Percentiles rank a stretch among this genome's conserved stretches.
These are phyloP conservation scores for Pseudocercospora musae DNA, from an alignment of 2,329 filamentous ascomycete genomes.

Conservation along the genomic window DNA sequence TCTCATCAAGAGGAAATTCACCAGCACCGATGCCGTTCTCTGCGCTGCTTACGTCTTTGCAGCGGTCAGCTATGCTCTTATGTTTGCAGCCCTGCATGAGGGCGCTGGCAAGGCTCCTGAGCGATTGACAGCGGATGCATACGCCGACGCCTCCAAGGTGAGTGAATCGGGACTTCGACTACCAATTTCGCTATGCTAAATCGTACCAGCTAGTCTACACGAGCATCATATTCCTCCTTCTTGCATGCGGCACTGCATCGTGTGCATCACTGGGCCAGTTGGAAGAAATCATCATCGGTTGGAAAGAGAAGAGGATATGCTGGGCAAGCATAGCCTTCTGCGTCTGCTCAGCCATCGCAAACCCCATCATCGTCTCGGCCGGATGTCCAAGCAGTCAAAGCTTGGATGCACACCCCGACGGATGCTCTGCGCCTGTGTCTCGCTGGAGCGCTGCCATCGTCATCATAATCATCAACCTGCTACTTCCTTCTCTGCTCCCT, in stretches of 20 bases:
- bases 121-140: not conserved
- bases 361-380: not conserved
- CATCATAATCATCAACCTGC: not conserved
- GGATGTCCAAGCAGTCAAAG: not conserved
- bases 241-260: not conserved
- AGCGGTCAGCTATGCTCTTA: not conserved
- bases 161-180: not conserved
- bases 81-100: not conserved
- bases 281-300: not conserved
- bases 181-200: not conserved
- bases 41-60: not conserved
- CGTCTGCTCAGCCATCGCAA: not conserved
- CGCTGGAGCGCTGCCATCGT: conserved; percentile 5
- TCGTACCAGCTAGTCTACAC: not conserved
- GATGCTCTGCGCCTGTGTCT: not conserved
- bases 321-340: conserved; percentile 2
- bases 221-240: conserved; percentile 3
- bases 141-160: not conserved
- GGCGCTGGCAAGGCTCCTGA: conserved; percentile 1
- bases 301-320: not conserved
- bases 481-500: not conserved
- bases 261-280: not conserved
- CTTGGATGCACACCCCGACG: not conserved
- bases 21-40: not conserved
- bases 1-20: not conserved